Evolutionary conservation across 805 yeast genomes (phyloP).

Genomic region (Kodamaea kaohsiungensis): DNA sequence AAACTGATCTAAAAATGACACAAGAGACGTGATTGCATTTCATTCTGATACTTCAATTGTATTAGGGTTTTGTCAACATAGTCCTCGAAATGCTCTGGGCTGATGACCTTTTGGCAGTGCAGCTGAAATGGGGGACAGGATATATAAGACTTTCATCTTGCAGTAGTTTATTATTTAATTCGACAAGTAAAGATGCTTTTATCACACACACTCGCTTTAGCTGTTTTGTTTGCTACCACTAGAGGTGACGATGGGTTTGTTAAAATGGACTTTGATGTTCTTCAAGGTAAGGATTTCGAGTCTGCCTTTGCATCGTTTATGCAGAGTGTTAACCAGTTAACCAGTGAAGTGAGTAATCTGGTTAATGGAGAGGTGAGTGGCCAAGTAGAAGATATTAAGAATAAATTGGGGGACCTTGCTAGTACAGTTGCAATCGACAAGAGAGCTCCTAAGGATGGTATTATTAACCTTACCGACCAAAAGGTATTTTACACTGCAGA

Average conservation of each 20-base stretch:
- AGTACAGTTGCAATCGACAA: not conserved
- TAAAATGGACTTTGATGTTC: constrained; percentile 25
- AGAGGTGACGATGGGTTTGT: constrained; percentile 21
- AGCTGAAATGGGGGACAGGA: not conserved
- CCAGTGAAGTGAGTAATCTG: not conserved
- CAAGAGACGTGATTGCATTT: not conserved
- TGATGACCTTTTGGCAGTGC: not conserved
- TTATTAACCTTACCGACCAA: constrained; percentile 10
- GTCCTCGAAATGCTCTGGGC: not conserved
- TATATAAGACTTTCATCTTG: not conserved
- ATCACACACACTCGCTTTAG: constrained; percentile 11
- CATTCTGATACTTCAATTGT: not conserved
- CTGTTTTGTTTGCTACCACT: constrained; percentile 7
- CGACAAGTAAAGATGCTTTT: constrained; percentile 4
- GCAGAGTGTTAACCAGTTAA: not conserved
- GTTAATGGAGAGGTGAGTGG: not conserved
- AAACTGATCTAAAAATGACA: not conserved
- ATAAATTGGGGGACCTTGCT: not conserved
- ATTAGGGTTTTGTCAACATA: not conserved
- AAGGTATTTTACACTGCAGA: constrained; percentile 18
- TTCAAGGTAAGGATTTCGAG: constrained; percentile 20
- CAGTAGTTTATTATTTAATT: not conserved
- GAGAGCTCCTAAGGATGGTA: constrained; percentile 1
- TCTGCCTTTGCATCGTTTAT: constrained; percentile 19
- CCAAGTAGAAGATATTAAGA: not conserved